These are phyloP conservation scores for Diaporthe aspalathi DNA, from an alignment of 2,329 filamentous ascomycete species.

Conservation along the genomic window DNA sequence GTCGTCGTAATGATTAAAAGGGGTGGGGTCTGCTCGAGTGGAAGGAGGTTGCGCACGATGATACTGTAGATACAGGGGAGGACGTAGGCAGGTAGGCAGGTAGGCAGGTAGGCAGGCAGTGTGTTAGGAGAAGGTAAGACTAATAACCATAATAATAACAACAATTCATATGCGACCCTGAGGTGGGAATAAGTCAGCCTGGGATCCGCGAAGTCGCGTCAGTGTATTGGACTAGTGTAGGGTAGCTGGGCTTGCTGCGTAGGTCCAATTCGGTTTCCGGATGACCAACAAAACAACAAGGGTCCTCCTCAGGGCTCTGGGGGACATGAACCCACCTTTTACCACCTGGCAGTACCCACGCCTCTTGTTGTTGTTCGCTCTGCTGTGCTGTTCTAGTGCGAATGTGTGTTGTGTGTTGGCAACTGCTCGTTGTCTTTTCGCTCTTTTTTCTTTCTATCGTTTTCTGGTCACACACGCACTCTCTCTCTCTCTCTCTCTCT, in stretches of 20 bases:
- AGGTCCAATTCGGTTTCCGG: not conserved
- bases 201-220: slow-evolving; percentile 31
- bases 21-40: not conserved
- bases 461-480: too few species aligned
- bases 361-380: not conserved
- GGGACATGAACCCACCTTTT: slow-evolving; percentile 15
- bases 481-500: not conserved
- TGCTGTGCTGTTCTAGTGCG: not conserved
- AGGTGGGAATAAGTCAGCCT: not conserved
- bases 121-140: not conserved
- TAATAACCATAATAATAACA: too few species aligned
- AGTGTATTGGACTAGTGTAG: not conserved
- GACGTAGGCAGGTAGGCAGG: not conserved
- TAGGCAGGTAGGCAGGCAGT: not conserved
- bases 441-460: too few species aligned
- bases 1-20: slow-evolving; percentile 8
- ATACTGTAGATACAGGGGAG: not conserved
- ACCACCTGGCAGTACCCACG: slow-evolving; percentile 13
- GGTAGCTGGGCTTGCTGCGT: not conserved
- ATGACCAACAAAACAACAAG: slow-evolving; percentile 12
- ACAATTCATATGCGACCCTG: too few species aligned
- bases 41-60: not conserved
- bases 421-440: not conserved
- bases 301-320: slow-evolving; percentile 16
- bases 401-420: slow-evolving; percentile 1